These are phyloP conservation scores for Incumbomyces delicatus DNA, from an alignment of 2,329 filamentous ascomycete species.

Conservation along the genomic window DNA sequence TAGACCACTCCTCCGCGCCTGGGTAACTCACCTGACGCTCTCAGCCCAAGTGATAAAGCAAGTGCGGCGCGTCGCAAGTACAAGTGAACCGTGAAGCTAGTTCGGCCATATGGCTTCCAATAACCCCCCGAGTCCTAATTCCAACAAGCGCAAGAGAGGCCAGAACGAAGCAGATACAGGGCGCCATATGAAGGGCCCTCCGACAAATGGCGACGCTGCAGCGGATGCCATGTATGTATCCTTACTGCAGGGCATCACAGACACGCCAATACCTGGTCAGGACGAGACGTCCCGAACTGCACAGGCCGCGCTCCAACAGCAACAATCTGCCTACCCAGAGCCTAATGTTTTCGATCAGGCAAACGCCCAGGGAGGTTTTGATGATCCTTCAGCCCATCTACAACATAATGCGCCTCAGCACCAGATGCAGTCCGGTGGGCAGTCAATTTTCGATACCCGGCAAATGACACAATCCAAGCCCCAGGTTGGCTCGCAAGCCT, in stretches of 20 bases:
- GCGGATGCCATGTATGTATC: conserved; percentile 28
- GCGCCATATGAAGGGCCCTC: conserved; percentile 13
- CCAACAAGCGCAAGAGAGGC: conserved; percentile 21
- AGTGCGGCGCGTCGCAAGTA: conserved; percentile 2
- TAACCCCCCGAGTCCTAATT: conserved; percentile 6
- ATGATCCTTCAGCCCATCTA: conserved; percentile 11
- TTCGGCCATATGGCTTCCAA: not conserved
- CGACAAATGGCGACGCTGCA: conserved; percentile 12
- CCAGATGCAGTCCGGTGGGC: conserved; percentile 36
- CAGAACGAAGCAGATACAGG: conserved; percentile 14
- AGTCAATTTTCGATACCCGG: conserved; percentile 24
- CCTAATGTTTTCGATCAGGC: conserved; percentile 29
- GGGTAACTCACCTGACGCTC: too few relatives aligned
- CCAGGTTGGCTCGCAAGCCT: conserved; percentile 89
- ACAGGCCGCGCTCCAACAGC: conserved; percentile 36
- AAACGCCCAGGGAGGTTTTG: conserved; percentile 10
- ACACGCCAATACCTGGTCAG: conserved; percentile 33
- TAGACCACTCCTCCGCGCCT: not conserved
- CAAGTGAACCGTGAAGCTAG: not conserved
- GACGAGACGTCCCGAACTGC: conserved; percentile 36
- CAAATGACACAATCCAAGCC: conserved; percentile 55
- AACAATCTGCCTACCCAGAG: conserved; percentile 35
- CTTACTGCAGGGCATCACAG: conserved; percentile 40
- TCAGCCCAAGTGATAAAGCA: not conserved
- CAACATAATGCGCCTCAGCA: conserved; percentile 27